These are phyloP conservation scores for Quercus gilva DNA, from an alignment of 306 rosid species.

Conservation along the genomic window DNA sequence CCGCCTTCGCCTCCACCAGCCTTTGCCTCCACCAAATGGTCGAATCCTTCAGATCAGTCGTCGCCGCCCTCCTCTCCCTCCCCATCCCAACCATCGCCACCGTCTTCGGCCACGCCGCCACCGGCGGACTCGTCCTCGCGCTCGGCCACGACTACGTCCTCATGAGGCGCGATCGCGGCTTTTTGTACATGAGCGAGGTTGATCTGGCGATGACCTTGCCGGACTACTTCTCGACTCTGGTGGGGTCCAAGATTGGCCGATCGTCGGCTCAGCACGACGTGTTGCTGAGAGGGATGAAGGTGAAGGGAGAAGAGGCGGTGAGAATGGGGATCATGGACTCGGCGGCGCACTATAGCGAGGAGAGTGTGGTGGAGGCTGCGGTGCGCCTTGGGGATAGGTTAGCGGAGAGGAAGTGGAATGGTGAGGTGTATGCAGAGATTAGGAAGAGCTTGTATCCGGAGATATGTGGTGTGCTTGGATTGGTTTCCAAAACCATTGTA, in stretches of 20 bases:
- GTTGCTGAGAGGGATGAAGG: slow-evolving; percentile 30
- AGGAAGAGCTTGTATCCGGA: slow-evolving; percentile 41
- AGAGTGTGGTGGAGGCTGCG: slow-evolving; percentile 21
- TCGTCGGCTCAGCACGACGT: slow-evolving; percentile 16
- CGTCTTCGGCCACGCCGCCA: too few relatives aligned
- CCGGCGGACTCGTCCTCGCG: too few relatives aligned
- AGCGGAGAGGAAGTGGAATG: slow-evolving; percentile 30
- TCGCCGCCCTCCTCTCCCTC: too few relatives aligned
- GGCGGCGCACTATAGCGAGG: not conserved
- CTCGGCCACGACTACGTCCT: too few relatives aligned
- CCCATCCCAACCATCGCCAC: not conserved
- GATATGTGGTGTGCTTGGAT: slow-evolving; percentile 13
- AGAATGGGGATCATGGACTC: too few relatives aligned
- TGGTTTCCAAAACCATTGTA: not conserved
- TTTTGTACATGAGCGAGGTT: too few relatives aligned
- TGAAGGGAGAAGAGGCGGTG: slow-evolving; percentile 29
- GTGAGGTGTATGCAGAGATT: slow-evolving; percentile 28
- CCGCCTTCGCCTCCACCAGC: too few relatives aligned
- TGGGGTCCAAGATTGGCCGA: slow-evolving; percentile 20
- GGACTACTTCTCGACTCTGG: rapidly evolving
- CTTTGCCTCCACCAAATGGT: too few relatives aligned
- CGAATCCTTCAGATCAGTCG: too few relatives aligned
- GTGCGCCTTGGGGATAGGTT: slow-evolving; percentile 23
- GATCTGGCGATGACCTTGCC: rapidly evolving
- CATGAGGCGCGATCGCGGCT: too few relatives aligned